Conservation (phyloP, 331 rosid species). For the Telfairia occidentalis region DNA sequence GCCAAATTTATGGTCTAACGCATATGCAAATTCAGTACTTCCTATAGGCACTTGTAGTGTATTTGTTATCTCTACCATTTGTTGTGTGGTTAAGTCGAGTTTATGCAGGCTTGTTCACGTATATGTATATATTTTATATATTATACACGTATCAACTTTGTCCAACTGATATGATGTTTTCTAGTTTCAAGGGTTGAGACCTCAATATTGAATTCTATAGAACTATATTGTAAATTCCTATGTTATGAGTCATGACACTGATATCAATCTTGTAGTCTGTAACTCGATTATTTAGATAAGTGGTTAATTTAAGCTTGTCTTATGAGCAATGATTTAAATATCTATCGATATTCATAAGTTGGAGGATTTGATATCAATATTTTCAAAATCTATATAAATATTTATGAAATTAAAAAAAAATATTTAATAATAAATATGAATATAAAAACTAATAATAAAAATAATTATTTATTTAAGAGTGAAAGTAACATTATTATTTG, state of each 20-base stretch:
- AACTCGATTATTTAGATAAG: not conserved
- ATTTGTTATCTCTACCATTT: not conserved
- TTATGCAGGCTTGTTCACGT: constrained; percentile 2
- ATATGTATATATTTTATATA: not conserved
- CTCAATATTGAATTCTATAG: not conserved
- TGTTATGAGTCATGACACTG: no score
- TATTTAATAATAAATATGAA: no score
- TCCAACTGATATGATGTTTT: not conserved
- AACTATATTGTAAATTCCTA: not conserved
- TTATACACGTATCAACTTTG: not conserved
- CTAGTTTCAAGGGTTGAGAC: not conserved
- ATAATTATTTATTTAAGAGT: no score
- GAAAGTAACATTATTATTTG: no score
- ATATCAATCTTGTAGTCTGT: not conserved
- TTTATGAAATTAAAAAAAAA: no score
- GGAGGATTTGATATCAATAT: no score
- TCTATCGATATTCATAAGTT: no score
- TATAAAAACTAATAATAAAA: no score
- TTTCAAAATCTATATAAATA: no score
- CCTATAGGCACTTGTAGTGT: not conserved
- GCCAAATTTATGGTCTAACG: not conserved
- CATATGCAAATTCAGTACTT: not conserved
- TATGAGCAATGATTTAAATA: no score
- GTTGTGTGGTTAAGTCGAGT: not conserved
- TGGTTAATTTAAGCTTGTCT: not conserved